phyloP scores from a whole-genome alignment of 441 rosid species.

The Euphorbia celastroides region DNA sequence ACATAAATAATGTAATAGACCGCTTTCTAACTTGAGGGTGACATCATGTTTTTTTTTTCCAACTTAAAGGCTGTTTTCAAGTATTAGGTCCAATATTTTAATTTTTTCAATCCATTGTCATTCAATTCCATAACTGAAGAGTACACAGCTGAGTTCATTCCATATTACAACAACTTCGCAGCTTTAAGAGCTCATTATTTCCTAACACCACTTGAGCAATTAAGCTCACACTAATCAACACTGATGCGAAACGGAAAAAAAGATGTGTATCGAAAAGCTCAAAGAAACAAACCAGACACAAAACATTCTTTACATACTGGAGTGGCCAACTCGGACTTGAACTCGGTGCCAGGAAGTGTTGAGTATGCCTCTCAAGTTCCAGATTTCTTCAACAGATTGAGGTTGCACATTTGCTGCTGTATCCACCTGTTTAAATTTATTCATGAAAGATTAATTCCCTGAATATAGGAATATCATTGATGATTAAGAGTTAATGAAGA shows the following conservation, averaged over 20 bases:
- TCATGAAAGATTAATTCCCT: not conserved
- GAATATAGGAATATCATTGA: too few relatives aligned
- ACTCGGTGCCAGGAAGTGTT: slow-evolving; percentile 97
- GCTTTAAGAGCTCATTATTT: not conserved
- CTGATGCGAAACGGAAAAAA: not conserved
- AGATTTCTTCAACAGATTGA: slow-evolving; percentile 69
- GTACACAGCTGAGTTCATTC: not conserved
- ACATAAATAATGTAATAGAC: too few relatives aligned
- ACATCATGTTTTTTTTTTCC: too few relatives aligned
- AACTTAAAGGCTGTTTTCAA: too few relatives aligned
- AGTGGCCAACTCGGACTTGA: slow-evolving; percentile 68
- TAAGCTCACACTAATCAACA: not conserved
- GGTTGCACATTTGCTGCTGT: slow-evolving; percentile 97
- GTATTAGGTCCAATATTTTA: too few relatives aligned
- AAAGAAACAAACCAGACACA: not conserved
- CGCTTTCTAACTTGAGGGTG: too few relatives aligned
- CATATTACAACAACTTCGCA: not conserved
- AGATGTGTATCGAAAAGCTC: not conserved
- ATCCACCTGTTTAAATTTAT: slow-evolving; percentile 51
- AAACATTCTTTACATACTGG: slow-evolving; percentile 46
- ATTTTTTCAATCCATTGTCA: too few relatives aligned
- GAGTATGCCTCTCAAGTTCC: slow-evolving; percentile 93
- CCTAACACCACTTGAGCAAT: not conserved
- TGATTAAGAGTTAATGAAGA: not conserved
- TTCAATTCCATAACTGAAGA: too few relatives aligned